Base-by-base conservation (phyloP, 805 yeast species). In the Debaryomyces hansenii region DNA sequence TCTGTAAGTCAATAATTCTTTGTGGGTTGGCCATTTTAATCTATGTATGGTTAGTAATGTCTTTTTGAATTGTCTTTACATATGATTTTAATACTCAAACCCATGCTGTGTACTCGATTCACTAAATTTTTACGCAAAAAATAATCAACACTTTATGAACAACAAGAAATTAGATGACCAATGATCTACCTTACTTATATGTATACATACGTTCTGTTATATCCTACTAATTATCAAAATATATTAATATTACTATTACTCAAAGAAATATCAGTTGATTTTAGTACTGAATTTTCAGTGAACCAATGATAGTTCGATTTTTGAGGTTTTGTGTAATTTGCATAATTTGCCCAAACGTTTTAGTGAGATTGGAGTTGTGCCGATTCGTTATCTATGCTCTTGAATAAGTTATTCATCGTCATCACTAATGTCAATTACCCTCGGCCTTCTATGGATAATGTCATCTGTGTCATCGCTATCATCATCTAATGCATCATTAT, bases 1-100 rank as follows among this genome's bases (percentile, higher is more conserved):
- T 70, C 60, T 72, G 78, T 60, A 72, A 70, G 46, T 67, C 63
- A 51, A 72, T 72, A 48, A 72, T 67, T 71, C 77, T 72, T 59
- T 72, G 77, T 48, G 78, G 78, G 66, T 72, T 67, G 29, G 47
- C 42, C 45, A 46, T 42, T 42, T 29, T 35, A 9, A 27, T 14
- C 42, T 18, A 20, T 16, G 4, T 20, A 21, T 35, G 20, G 39
- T 45, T 38, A 45, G 48, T 40, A 36, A 42, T 29, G 31, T 36
- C 14, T 37, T 12, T 11, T 10, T 31, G 15, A 7, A 24, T 24
- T 24, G 27, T 24, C 27, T 2, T 24, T 24, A 24, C 18, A 24
- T 6, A 24, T 24, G 27, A 6, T 5, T 7, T 24, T 6, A 24
- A 24, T 7, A 9, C 27, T 24, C 27, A 24, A 24, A 7, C 10